A percentile compares a stretch with the other conserved stretches of the same genome.
These are phyloP conservation scores for Cladophialophora psammophila DNA, from an alignment of 2,329 filamentous ascomycete species.

Conservation along the genomic window DNA sequence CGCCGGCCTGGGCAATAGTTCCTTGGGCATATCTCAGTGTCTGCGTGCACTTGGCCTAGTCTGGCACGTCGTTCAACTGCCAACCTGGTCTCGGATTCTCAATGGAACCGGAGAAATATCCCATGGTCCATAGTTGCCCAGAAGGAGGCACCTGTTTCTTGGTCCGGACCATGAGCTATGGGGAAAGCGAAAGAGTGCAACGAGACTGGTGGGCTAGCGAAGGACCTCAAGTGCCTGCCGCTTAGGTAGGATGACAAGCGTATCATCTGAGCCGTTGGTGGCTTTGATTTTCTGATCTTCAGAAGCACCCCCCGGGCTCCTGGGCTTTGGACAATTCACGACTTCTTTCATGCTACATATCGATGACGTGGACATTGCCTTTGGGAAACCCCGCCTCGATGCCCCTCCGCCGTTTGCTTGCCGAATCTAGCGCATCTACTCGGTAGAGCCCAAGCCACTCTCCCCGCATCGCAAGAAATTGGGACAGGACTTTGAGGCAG, in stretches of 20 bases:
- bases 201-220: not conserved
- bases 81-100: not conserved
- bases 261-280: not conserved
- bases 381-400: not conserved
- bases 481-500: not conserved
- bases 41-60: not conserved
- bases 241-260: not conserved
- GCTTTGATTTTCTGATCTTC: not conserved
- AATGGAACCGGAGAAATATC: not conserved
- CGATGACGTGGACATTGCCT: not conserved
- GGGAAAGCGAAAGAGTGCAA: no score
- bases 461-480: not conserved
- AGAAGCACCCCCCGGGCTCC: not conserved
- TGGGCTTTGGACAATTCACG: not conserved
- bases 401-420: not conserved
- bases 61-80: not conserved
- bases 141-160: not conserved
- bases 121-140: not conserved
- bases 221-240: not conserved
- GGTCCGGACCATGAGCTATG: no score
- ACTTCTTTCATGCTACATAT: not conserved
- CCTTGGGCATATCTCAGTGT: not conserved
- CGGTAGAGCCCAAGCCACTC: not conserved
- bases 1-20: not conserved
- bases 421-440: not conserved